Percentiles rank a stretch among this genome's conserved stretches.
These are phyloP conservation scores for Backusella parvicylindrica DNA, from an alignment of 192 early-diverging fungal genomes.

Conservation along the genomic window DNA sequence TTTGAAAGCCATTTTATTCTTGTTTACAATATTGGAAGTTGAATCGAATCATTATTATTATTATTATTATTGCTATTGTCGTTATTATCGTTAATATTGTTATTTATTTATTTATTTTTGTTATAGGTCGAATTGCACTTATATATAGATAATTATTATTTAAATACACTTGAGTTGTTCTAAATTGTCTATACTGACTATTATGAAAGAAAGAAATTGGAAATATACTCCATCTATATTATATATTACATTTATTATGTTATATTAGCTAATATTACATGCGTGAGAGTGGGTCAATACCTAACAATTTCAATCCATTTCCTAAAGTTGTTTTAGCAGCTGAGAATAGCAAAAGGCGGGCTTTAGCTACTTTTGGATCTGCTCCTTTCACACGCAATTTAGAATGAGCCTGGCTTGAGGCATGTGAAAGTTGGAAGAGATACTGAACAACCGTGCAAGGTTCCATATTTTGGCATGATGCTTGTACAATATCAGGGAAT, in stretches of 20 bases:
- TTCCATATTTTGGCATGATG: constrained; percentile 60
- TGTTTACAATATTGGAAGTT: neutral
- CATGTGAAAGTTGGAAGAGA: constrained; percentile 69
- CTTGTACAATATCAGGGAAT: constrained; percentile 76
- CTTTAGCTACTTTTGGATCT: constrained; percentile 63
- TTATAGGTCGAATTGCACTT: too few species aligned
- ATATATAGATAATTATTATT: too few species aligned
- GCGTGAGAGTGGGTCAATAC: constrained; percentile 73
- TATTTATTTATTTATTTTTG: too few species aligned
- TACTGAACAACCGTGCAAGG: constrained; percentile 81
- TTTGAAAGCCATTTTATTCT: neutral
- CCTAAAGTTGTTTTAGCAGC: constrained; percentile 76
- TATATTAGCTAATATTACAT: constrained; percentile 58
- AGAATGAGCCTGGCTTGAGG: constrained; percentile 64
- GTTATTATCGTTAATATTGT: too few species aligned
- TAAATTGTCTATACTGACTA: too few species aligned
- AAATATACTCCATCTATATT: too few species aligned
- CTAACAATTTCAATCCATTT: constrained; percentile 75
- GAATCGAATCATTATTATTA: too few species aligned
- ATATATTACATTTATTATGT: neutral
- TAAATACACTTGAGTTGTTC: too few species aligned
- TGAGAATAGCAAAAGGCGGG: constrained; percentile 73
- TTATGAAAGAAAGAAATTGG: too few species aligned
- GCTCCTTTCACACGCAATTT: constrained; percentile 64
- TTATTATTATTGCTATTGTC: too few species aligned